Percentiles rank a stretch among this genome's conserved stretches.
Evolutionary conservation across 768 basidiomycete species (phyloP).

Genomic region (Panaeolus papilionaceus): DNA sequence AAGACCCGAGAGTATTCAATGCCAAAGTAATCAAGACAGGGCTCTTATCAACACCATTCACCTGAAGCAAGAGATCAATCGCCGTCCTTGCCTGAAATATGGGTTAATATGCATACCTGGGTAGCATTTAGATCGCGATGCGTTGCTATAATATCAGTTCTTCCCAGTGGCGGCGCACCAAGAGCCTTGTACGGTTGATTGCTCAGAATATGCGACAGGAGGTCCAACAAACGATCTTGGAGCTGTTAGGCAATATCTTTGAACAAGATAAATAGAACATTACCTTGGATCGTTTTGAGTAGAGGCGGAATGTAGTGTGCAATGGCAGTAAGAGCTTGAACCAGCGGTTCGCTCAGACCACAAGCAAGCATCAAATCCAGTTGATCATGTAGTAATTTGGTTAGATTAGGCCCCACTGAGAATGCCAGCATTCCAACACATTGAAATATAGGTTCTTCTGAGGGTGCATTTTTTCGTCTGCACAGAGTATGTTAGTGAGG

Average conservation of each 20-base stretch:
- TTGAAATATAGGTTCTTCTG: conserved; percentile 96
- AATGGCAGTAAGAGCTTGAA: conserved; percentile 84
- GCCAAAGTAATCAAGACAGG: conserved; percentile 82
- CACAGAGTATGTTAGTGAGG: conserved; percentile 7
- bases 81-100: neutral
- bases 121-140: conserved; percentile 58
- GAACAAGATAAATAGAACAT: conserved; percentile 15
- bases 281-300: conserved; percentile 91
- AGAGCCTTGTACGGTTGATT: conserved; percentile 88
- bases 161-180: conserved; percentile 76
- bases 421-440: conserved; percentile 96
- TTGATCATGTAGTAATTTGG: conserved; percentile 94
- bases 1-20: conserved; percentile 83
- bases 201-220: conserved; percentile 79
- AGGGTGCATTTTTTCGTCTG: conserved; percentile 88
- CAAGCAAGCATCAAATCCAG: conserved; percentile 96
- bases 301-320: conserved; percentile 89
- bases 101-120: conserved; percentile 44
- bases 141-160: conserved; percentile 55
- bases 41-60: conserved; percentile 60
- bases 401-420: conserved; percentile 95
- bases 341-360: conserved; percentile 89
- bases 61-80: conserved; percentile 31
- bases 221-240: conserved; percentile 87
- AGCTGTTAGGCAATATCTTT: neutral